A percentile compares a stretch with the other conserved stretches of the same genome.
These are phyloP conservation scores for Leishmania aethiopica DNA, from an alignment of 208 protist genomes.

Conservation along the genomic window DNA sequence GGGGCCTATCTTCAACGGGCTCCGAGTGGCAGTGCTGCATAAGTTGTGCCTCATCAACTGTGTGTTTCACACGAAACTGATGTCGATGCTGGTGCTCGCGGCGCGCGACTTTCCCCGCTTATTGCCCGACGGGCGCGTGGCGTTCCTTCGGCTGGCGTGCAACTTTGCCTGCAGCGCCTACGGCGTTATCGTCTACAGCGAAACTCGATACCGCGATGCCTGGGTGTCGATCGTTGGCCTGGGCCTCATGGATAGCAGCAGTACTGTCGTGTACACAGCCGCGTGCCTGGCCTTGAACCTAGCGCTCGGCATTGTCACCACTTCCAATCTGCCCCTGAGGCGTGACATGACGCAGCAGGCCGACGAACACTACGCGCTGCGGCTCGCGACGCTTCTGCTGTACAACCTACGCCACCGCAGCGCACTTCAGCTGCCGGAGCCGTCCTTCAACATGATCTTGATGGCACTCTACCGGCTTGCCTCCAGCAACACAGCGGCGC, in stretches of 20 bases:
- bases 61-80: constrained; percentile 53
- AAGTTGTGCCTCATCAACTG: constrained; percentile 44
- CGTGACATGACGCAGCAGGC: constrained; percentile 24
- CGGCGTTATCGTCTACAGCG: constrained; percentile 59
- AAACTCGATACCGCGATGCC: constrained; percentile 33
- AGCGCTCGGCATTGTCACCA: constrained; percentile 43
- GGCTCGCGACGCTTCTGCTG: constrained; percentile 62
- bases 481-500: constrained; percentile 37
- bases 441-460: constrained; percentile 77
- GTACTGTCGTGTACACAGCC: constrained; percentile 69
- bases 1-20: constrained; percentile 72
- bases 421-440: constrained; percentile 45
- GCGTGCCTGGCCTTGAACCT: constrained; percentile 78
- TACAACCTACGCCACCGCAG: constrained; percentile 56
- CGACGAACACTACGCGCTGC: constrained; percentile 30
- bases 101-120: constrained; percentile 62
- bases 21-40: constrained; percentile 76
- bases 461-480: constrained; percentile 61
- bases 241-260: constrained; percentile 55
- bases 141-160: constrained; percentile 71
- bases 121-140: constrained; percentile 56
- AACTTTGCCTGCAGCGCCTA: constrained; percentile 60
- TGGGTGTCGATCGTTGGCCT: constrained; percentile 73
- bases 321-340: constrained; percentile 35
- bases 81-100: constrained; percentile 47